These are phyloP conservation scores for Suillus lakei DNA, from an alignment of 768 basidiomycete species.

Conservation along the genomic window DNA sequence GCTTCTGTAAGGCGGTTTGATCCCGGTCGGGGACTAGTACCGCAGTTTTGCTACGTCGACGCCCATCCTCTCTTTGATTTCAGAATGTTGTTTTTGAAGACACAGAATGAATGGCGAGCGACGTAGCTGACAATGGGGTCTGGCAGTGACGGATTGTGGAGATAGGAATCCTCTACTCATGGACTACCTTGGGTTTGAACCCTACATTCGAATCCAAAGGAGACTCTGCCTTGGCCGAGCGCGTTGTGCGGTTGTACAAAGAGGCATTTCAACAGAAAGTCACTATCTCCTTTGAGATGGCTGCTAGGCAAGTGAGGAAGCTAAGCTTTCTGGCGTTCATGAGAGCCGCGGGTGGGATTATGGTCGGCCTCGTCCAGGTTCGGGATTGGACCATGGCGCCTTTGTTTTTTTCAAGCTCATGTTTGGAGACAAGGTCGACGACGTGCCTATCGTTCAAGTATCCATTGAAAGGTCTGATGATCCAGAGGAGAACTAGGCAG, in stretches of 20 bases:
- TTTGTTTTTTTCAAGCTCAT: conserved; percentile 80
- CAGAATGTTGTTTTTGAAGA: conserved; percentile 30
- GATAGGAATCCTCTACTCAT: conserved; percentile 73
- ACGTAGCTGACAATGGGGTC: too few species aligned
- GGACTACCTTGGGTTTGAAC: conserved; percentile 76
- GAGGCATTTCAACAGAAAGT: conserved; percentile 39
- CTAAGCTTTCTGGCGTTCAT: conserved; percentile 49
- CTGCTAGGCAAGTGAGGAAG: conserved; percentile 55
- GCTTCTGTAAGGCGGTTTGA: background rate
- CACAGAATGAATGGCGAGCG: conserved; percentile 51
- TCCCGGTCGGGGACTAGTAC: background rate
- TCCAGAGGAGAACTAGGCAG: conserved; percentile 64
- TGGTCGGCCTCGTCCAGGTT: conserved; percentile 48
- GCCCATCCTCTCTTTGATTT: background rate
- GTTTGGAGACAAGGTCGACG: conserved; percentile 68
- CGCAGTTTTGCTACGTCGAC: background rate
- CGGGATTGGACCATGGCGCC: conserved; percentile 78
- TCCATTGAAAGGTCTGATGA: conserved; percentile 65
- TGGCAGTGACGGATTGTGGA: conserved; percentile 80
- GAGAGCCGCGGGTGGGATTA: conserved; percentile 69
- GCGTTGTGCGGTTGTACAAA: conserved; percentile 63
- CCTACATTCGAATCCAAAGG: conserved; percentile 70
- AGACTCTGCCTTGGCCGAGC: conserved; percentile 56
- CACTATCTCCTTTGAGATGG: background rate
- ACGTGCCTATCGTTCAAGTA: conserved; percentile 74